Evolutionary conservation across 1,284 basidiomycete species (phyloP).

Genomic region (Ganoderma sp.): DNA sequence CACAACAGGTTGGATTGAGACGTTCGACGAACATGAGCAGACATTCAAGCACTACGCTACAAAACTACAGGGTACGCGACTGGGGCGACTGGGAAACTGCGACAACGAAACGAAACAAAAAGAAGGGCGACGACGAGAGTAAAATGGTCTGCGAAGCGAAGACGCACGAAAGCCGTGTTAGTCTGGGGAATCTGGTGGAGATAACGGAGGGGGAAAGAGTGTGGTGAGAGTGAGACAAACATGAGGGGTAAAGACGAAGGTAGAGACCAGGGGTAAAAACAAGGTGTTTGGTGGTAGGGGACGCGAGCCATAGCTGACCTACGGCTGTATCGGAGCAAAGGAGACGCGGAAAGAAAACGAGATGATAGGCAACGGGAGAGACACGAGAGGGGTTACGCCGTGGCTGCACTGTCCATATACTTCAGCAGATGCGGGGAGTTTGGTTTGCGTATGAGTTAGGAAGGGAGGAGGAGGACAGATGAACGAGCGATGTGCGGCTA

Average conservation of each 20-base stretch:
- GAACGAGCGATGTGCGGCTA: constrained; percentile 30
- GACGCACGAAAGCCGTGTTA: constrained; percentile 15
- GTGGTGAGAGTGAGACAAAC: constrained; percentile 4
- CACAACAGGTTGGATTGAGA: constrained; percentile 34
- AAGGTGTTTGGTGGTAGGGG: constrained; percentile 23
- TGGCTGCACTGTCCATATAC: constrained; percentile 29
- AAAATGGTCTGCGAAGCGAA: neutral
- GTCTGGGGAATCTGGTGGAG: constrained; percentile 12
- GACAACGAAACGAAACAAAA: constrained; percentile 19
- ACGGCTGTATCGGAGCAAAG: constrained; percentile 11
- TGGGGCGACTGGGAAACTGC: constrained; percentile 15
- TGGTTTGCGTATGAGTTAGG: constrained; percentile 9
- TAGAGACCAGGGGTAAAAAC: constrained; percentile 10
- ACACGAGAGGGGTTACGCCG: constrained; percentile 13
- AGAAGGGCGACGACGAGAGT: neutral
- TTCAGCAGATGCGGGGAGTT: constrained; percentile 21
- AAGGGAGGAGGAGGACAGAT: constrained; percentile 11
- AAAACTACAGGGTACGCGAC: constrained; percentile 41
- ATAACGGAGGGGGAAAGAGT: constrained; percentile 13
- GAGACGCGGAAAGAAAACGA: neutral
- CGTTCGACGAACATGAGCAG: constrained; percentile 33
- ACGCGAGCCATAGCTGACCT: constrained; percentile 18
- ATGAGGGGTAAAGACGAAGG: constrained; percentile 14
- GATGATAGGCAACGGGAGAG: neutral
- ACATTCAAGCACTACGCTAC: constrained; percentile 43